Base-by-base conservation (phyloP, 2,329 filamentous ascomycete species). In the Dothideomycetes sp. region DNA sequence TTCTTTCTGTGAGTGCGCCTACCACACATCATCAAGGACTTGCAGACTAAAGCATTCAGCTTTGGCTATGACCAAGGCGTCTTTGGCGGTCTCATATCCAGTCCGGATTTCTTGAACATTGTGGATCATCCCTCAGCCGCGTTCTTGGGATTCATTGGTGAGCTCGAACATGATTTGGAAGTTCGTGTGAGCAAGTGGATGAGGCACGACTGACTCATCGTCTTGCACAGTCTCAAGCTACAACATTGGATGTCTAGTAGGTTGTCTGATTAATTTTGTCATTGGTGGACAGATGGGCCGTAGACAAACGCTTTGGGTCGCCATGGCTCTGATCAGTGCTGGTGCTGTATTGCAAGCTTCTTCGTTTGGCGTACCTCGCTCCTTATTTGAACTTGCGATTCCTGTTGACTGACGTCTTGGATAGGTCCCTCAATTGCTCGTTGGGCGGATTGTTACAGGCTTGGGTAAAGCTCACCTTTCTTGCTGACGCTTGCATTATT, bases 61-160 rank as follows among this genome's bases (percentile, higher is more conserved):
- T 41, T 41, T 18, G 38, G 56, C 4, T 59, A 59, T 36, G 56
- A 59, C 29, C 56, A 59, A 35, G 55, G 56, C 19, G 56, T 59
- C 3, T 59, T 58, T 37, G 47, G 49, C 29, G 54, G 54, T 16
- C 54, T 57, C 19, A 49, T 59, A 1, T 50, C 50, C 1, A 57
- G 56, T 34, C 42, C 45, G 7, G 44, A 57, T 31, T 59, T 54
- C 33, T 41, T 56, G 3, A 37, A 54, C 29, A 53, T 49, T 0
- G 57, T 58, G 33, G 38, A 49, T 4, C 50, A 58, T 42, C 55
- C 55, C 1, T 48, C 45, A 1, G 44, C 51, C 1, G 52, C 45
- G 1, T 48, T 57, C 3, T 49, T 56, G 34, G 55, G 55, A 3
- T 57, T 57, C 36, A 58, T 58, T 14, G 56, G 38, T 41, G 27